Percentiles rank a stretch among this genome's conserved stretches.
These are phyloP conservation scores for Aspergillus sp. DNA, from an alignment of 2,329 filamentous ascomycete genomes.

Conservation along the genomic window DNA sequence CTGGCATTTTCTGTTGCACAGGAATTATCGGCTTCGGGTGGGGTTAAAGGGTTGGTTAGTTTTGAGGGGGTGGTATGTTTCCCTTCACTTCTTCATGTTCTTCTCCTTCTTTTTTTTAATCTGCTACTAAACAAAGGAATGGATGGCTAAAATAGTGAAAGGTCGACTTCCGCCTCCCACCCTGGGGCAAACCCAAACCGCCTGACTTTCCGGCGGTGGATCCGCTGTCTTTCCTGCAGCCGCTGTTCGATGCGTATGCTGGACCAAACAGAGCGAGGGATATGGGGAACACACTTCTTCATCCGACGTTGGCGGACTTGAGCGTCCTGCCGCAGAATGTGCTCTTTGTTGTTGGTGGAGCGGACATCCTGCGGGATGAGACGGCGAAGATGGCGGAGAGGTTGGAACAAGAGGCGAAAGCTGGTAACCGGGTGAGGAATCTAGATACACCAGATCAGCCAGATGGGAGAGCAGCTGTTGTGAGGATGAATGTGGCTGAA, in stretches of 20 bases:
- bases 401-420: conserved; percentile 9
- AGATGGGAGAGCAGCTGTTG: not conserved
- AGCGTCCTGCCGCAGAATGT: conserved; percentile 10
- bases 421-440: not conserved
- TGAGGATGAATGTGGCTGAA: not conserved
- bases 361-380: conserved; percentile 13
- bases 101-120: no score
- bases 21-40: conserved; percentile 21
- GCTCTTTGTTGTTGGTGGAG: conserved; percentile 7
- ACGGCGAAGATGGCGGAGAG: conserved; percentile 3
- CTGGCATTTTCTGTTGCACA: conserved; percentile 39
- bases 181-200: conserved; percentile 43
- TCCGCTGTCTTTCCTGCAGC: conserved; percentile 39
- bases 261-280: conserved; percentile 18
- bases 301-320: conserved; percentile 12
- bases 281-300: conserved; percentile 4
- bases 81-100: not conserved
- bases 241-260: conserved; percentile 48
- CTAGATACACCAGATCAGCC: not conserved
- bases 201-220: conserved; percentile 37
- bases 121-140: no score
- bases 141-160: not conserved
- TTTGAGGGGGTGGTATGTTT: conserved; percentile 38
- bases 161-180: conserved; percentile 42
- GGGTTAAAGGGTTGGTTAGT: conserved; percentile 41